Conservation (phyloP, 345 rosid genomes). For the Syzygium aqueum region DNA sequence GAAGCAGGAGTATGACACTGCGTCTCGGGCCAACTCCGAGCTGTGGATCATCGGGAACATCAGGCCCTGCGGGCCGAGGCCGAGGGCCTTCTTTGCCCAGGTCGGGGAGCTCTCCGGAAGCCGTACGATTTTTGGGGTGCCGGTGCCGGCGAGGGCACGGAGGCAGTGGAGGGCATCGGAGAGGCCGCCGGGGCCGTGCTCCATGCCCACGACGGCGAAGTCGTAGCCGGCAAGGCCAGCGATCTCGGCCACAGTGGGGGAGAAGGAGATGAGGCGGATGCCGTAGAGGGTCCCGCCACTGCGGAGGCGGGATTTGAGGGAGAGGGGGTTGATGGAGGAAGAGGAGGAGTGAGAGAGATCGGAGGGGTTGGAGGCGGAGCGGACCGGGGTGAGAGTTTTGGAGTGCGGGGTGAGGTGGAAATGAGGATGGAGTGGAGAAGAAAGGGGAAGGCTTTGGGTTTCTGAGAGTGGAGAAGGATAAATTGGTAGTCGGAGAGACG, state of each 20-base stretch:
- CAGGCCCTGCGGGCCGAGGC: constrained; percentile 82
- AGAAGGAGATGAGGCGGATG: constrained; percentile 67
- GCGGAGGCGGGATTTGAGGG: constrained; percentile 71
- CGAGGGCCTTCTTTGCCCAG: constrained; percentile 89
- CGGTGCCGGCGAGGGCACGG: constrained; percentile 49
- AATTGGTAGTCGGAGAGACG: background rate
- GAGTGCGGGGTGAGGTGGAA: constrained; percentile 6
- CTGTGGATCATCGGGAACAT: constrained; percentile 91
- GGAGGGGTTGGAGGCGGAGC: constrained; percentile 10
- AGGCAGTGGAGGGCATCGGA: constrained; percentile 58
- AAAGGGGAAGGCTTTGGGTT: constrained; percentile 10
- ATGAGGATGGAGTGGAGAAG: constrained; percentile 3
- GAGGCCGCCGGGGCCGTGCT: constrained; percentile 90
- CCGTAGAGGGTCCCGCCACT: constrained; percentile 74
- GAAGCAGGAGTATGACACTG: constrained; percentile 74
- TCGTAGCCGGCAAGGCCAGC: constrained; percentile 78
- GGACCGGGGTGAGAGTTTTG: constrained; percentile 15
- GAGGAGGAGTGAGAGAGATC: constrained; percentile 17
- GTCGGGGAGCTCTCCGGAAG: constrained; percentile 61
- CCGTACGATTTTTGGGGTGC: constrained; percentile 60
- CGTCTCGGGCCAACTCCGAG: constrained; percentile 47
- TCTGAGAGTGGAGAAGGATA: background rate
- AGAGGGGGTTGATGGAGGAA: constrained; percentile 1
- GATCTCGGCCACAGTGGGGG: constrained; percentile 91
- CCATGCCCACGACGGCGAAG: constrained; percentile 87